A percentile compares a stretch with the other conserved stretches of the same genome.
These are phyloP conservation scores for Phytopythium aichiense DNA, from an alignment of 352 stramenopile genomes.

Conservation along the genomic window DNA sequence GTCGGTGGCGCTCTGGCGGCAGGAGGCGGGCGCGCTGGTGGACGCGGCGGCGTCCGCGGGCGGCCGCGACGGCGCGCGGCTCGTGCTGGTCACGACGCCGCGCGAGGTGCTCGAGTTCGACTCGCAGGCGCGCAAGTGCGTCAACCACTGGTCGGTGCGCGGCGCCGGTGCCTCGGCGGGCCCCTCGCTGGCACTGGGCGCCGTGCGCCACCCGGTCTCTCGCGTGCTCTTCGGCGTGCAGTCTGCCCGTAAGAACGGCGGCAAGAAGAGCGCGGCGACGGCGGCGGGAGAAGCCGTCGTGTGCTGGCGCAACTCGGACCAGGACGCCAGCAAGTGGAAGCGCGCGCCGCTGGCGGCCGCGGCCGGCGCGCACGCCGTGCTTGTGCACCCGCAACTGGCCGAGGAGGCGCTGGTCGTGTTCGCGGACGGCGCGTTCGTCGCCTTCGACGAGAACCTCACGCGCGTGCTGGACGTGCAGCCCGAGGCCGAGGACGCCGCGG, in stretches of 20 bases:
- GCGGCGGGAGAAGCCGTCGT: slow-evolving; percentile 35
- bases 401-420: slow-evolving; percentile 68
- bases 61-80: slow-evolving; percentile 45
- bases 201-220: slow-evolving; percentile 51
- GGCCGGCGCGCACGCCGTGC: slow-evolving; percentile 32
- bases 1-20: slow-evolving; percentile 57
- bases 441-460: slow-evolving; percentile 49
- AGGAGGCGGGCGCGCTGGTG: slow-evolving; percentile 41
- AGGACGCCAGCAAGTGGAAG: slow-evolving; percentile 64
- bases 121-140: slow-evolving; percentile 54
- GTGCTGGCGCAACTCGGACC: slow-evolving; percentile 55
- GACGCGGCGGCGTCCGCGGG: slow-evolving; percentile 30
- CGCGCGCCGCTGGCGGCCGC: slow-evolving; percentile 28
- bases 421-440: slow-evolving; percentile 50
- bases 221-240: slow-evolving; percentile 58
- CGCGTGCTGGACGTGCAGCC: slow-evolving; percentile 21
- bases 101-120: slow-evolving; percentile 70
- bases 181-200: slow-evolving; percentile 41
- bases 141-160: slow-evolving; percentile 77
- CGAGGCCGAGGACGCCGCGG: slow-evolving; percentile 15
- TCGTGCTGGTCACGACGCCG: slow-evolving; percentile 58
- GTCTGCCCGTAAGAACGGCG: slow-evolving; percentile 24
- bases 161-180: slow-evolving; percentile 21
- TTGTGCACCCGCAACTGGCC: slow-evolving; percentile 57
- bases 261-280: neutral